Conservation (phyloP, 2,329 filamentous ascomycete genomes). For the Thermothelomyces thermophilus region DNA sequence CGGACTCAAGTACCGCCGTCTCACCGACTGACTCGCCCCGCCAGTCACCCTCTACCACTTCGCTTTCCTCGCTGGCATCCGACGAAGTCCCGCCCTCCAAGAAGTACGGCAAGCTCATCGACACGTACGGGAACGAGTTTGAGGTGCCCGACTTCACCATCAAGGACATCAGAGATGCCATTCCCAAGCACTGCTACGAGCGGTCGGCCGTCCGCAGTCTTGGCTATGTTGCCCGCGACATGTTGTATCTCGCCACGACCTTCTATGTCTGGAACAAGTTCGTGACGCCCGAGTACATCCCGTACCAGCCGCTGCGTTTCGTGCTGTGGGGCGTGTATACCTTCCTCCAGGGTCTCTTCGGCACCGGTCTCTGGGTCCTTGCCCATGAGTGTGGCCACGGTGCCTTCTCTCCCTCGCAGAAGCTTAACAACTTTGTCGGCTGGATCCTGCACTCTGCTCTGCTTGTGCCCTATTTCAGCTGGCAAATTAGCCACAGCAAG, state of each 20-base stretch:
- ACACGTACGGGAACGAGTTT: slow-evolving; percentile 95
- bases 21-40: slow-evolving; percentile 56
- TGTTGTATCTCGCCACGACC: slow-evolving; percentile 62
- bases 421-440: slow-evolving; percentile 82
- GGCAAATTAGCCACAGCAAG: slow-evolving; percentile 98
- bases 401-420: slow-evolving; percentile 88
- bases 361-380: slow-evolving; percentile 90
- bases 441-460: slow-evolving; percentile 58
- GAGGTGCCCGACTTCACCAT: slow-evolving; percentile 91
- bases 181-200: slow-evolving; percentile 95
- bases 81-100: slow-evolving; percentile 38
- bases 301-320: slow-evolving; percentile 59
- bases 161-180: slow-evolving; percentile 94
- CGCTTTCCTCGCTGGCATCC: slow-evolving; percentile 81
- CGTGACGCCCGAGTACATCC: slow-evolving; percentile 76
- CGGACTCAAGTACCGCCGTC: slow-evolving; percentile 49
- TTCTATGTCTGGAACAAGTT: slow-evolving; percentile 88
- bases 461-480: slow-evolving; percentile 90
- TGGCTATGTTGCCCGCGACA: slow-evolving; percentile 77
- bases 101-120: slow-evolving; percentile 62
- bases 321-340: slow-evolving; percentile 62
- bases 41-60: slow-evolving; percentile 72
- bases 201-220: slow-evolving; percentile 71
- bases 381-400: slow-evolving; percentile 98
- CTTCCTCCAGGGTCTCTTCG: slow-evolving; percentile 84